Percentiles rank a stretch among this genome's conserved stretches.
These are phyloP conservation scores for Scutellaria barbata DNA, from an alignment of 257 asterid species.

Conservation along the genomic window DNA sequence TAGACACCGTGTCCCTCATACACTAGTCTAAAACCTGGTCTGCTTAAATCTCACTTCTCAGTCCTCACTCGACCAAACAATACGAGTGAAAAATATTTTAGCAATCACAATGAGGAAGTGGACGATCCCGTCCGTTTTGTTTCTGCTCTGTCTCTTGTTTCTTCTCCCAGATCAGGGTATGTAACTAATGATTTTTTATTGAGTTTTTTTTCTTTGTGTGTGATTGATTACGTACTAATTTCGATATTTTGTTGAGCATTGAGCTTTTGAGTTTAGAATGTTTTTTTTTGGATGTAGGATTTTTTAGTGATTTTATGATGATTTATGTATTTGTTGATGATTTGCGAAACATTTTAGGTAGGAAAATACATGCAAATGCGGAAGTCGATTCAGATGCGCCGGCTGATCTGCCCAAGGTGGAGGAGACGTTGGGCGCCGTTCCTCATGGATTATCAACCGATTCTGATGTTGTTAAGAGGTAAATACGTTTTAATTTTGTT, in stretches of 20 bases:
- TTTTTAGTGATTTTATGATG: constrained; percentile 2
- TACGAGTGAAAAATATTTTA: not conserved
- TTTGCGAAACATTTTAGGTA: constrained; percentile 45
- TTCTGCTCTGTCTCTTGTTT: constrained; percentile 67
- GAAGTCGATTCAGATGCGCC: constrained; percentile 70
- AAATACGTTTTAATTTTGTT: not conserved
- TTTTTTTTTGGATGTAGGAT: not conserved
- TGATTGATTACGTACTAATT: not conserved
- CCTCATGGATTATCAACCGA: constrained; percentile 88
- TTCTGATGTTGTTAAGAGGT: constrained; percentile 89
- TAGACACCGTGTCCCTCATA: constrained; percentile 41
- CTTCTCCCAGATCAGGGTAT: constrained; percentile 89
- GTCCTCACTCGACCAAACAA: constrained; percentile 11
- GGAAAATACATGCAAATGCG: constrained; percentile 77
- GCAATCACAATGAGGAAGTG: constrained; percentile 71
- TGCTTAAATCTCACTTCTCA: constrained; percentile 36
- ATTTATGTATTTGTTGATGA: constrained; percentile 3
- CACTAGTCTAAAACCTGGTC: constrained; percentile 23
- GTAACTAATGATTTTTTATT: not conserved
- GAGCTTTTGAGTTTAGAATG: not conserved
- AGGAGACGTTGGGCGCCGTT: constrained; percentile 81
- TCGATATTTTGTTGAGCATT: not conserved
- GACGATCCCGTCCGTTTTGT: constrained; percentile 68
- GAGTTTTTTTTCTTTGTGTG: not conserved
- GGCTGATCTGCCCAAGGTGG: constrained; percentile 88